Evolutionary conservation across 2,329 filamentous ascomycete species (phyloP).

Genomic region (Karstenula rhodostoma): DNA sequence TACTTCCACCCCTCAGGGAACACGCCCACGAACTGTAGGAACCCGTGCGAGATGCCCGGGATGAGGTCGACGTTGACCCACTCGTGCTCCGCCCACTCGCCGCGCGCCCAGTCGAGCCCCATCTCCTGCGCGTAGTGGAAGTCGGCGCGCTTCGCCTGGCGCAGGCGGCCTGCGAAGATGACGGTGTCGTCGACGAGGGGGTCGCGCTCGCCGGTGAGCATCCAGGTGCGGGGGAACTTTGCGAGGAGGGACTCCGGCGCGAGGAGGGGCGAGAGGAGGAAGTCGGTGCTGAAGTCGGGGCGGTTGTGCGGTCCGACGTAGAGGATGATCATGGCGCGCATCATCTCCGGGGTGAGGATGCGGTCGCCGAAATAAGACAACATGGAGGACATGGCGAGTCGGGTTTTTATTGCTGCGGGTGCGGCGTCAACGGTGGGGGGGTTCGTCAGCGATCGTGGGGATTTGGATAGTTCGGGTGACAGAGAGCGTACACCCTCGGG

Average conservation of each 20-base stretch:
- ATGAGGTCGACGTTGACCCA: slow-evolving; percentile 84
- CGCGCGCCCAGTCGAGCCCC: slow-evolving; percentile 61
- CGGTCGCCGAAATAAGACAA: slow-evolving; percentile 98
- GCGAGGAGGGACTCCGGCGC: slow-evolving; percentile 85
- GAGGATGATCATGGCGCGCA: slow-evolving; percentile 98
- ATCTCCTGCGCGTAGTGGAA: slow-evolving; percentile 64
- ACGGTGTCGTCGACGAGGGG: slow-evolving; percentile 96
- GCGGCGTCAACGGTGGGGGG: slow-evolving; percentile 47
- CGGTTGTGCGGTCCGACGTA: slow-evolving; percentile 94
- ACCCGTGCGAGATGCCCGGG: slow-evolving; percentile 90
- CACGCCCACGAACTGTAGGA: slow-evolving; percentile 86
- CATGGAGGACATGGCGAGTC: slow-evolving; percentile 95
- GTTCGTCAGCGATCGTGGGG: slow-evolving; percentile 27
- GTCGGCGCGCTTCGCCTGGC: slow-evolving; percentile 74
- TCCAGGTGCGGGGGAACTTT: slow-evolving; percentile 92
- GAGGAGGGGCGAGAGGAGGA: slow-evolving; percentile 86
- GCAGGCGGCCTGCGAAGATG: slow-evolving; percentile 89
- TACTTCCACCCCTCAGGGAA: slow-evolving; percentile 93
- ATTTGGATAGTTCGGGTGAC: slow-evolving; percentile 31
- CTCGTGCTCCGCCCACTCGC: slow-evolving; percentile 73
- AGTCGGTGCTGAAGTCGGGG: slow-evolving; percentile 91
- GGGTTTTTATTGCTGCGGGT: slow-evolving; percentile 70
- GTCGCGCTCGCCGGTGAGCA: slow-evolving; percentile 93
- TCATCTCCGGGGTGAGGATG: slow-evolving; percentile 95
- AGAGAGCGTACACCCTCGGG: background rate